Evolutionary conservation across 768 basidiomycete genomes (phyloP).

Genomic region (Russula virescens): DNA sequence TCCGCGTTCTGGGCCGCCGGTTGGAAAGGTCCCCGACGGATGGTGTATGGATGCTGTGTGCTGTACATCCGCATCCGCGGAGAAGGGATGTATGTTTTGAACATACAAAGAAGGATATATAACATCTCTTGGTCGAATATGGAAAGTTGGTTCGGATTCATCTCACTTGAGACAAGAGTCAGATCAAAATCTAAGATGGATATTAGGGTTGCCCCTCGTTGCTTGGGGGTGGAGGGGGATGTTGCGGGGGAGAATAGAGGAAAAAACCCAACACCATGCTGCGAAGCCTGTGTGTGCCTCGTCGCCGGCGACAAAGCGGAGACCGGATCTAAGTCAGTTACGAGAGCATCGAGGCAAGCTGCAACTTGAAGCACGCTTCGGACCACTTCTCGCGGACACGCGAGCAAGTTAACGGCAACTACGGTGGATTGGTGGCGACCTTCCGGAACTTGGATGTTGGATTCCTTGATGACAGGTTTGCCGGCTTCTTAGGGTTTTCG

Average conservation of each 20-base stretch:
- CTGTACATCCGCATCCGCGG: neutral
- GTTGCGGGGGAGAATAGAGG: too few species aligned
- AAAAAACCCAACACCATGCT: neutral
- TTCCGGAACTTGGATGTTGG: too few species aligned
- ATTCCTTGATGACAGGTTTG: too few species aligned
- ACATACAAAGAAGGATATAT: too few species aligned
- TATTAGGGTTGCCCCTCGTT: neutral
- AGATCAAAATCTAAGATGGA: slow-evolving; percentile 4
- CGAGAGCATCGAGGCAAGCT: neutral
- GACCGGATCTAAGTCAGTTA: slow-evolving; percentile 16
- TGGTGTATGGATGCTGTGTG: neutral
- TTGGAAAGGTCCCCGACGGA: neutral
- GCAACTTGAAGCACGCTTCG: neutral
- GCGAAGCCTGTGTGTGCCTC: neutral
- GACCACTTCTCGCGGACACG: neutral
- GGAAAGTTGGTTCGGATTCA: neutral
- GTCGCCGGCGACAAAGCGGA: slow-evolving; percentile 15
- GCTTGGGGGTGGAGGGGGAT: neutral
- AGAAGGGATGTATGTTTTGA: neutral
- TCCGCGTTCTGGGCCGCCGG: neutral
- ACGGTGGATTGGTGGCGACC: neutral
- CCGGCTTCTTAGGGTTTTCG: too few species aligned
- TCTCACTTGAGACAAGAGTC: neutral
- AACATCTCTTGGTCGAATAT: neutral
- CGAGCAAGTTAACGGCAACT: neutral